phyloP scores from a whole-genome alignment of 2,329 filamentous ascomycete genomes.

The Fusarium penzigii region DNA sequence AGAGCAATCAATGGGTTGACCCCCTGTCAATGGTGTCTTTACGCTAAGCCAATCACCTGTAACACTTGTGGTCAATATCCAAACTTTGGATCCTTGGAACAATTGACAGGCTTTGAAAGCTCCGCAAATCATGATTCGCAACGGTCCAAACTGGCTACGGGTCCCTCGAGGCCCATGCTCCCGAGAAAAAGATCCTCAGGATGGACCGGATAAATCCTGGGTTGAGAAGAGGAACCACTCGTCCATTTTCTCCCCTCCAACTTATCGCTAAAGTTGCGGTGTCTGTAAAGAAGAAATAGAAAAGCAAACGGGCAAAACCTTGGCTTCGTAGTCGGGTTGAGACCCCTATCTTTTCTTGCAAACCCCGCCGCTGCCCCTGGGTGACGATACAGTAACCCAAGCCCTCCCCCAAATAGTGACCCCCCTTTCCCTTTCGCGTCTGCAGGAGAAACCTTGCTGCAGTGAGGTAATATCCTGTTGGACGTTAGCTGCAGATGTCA shows the following conservation, averaged over 20 bases:
- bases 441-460: constrained; percentile 34
- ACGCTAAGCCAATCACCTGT: neutral
- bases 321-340: constrained; percentile 20
- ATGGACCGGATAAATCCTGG: neutral
- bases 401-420: constrained; percentile 12
- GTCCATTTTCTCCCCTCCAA: neutral
- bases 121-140: neutral
- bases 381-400: too few species aligned
- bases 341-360: constrained; percentile 13
- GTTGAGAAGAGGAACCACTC: neutral
- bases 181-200: neutral
- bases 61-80: neutral
- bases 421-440: constrained; percentile 18
- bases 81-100: neutral
- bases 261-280: constrained; percentile 16
- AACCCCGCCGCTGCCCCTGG: constrained; percentile 4
- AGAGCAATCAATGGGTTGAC: neutral
- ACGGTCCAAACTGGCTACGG: neutral
- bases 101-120: neutral
- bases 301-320: neutral
- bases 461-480: constrained; percentile 33
- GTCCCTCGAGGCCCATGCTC: neutral
- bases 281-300: constrained; percentile 5
- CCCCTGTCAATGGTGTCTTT: neutral
- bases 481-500: constrained; percentile 30